Evolutionary conservation across 2,329 filamentous ascomycete genomes (phyloP), one percentile per base, ranked within the genome.

Genomic region (Fusarium tricinctum): DNA sequence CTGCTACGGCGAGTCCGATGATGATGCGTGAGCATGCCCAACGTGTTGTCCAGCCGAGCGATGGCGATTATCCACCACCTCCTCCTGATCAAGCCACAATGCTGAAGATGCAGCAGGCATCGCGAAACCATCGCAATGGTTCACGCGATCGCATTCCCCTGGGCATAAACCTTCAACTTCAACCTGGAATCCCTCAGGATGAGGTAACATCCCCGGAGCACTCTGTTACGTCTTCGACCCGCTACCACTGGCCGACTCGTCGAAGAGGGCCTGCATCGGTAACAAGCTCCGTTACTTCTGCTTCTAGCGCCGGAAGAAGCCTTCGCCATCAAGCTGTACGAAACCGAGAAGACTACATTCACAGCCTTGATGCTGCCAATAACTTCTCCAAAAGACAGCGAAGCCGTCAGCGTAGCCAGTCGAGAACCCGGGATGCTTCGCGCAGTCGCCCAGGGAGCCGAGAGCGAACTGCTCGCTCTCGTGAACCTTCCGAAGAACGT

Each of bases 281-380:
- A 6, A 78, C 85, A 6, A 86, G 87, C 70, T 88, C 87, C 7
- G 80, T 86, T 30, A 87, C 86, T 3, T 88, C 87, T 22, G 80
- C 79, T 30, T 88, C 86, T 0, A 87, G 85, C 53, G 79, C 83
- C 26, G 81, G 81, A 19, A 81, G 83, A 58, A 84, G 83, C 70
- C 75, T 86, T 66, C 82, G 88, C 14, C 69, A 84, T 56, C 84
- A 81, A 52, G 68, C 69, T 66, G 82, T 78, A 48, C 87, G 89
- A 65, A 92, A 88, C 68, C 86, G 93, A 35, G 92, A 97, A 70
- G 90, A 94, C 67, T 97, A 96, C 75, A 94, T 97, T 68, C 93
- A 89, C 79, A 96, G 93, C 75, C 81, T 97, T 2, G 93, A 97
- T 33, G 87, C 93, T 50, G 92, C 93, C 12, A 89, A 89, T 58